Percentiles rank a stretch among this genome's conserved stretches.
phyloP scores from a whole-genome alignment of 2,329 filamentous ascomycete genomes.

The Aspergillus sojae region DNA sequence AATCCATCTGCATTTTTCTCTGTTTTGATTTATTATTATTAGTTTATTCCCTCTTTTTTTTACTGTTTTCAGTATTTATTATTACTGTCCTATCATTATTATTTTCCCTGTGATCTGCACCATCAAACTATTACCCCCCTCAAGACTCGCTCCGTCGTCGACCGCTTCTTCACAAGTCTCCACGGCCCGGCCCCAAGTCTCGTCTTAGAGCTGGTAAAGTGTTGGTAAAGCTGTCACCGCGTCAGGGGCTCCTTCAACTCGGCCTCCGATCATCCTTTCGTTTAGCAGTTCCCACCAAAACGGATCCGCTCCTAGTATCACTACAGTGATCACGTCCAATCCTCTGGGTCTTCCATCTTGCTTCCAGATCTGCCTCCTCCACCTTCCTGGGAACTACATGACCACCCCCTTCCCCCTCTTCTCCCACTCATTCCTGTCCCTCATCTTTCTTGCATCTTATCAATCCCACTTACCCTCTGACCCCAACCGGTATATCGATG shows the following conservation, averaged over 20 bases:
- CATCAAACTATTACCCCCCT: constrained; percentile 17
- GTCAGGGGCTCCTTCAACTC: constrained; percentile 37
- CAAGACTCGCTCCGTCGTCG: constrained; percentile 24
- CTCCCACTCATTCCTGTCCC: constrained; percentile 21
- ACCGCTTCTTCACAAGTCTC: constrained; percentile 30
- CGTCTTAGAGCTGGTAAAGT: constrained; percentile 28
- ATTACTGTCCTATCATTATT: constrained; percentile 8
- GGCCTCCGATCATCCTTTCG: constrained; percentile 25
- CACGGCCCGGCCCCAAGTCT: constrained; percentile 29
- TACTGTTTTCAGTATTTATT: constrained; percentile 16
- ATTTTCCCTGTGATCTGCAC: constrained; percentile 25
- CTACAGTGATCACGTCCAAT: constrained; percentile 33
- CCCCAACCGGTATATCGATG: constrained; percentile 29
- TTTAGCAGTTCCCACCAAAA: constrained; percentile 36
- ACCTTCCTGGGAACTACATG: constrained; percentile 31
- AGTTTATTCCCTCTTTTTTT: constrained; percentile 14
- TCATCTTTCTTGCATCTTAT: constrained; percentile 17
- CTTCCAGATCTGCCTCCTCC: constrained; percentile 32
- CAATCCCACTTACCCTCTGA: constrained; percentile 6
- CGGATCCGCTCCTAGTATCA: constrained; percentile 40
- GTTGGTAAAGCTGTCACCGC: constrained; percentile 34
- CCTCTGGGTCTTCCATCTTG: constrained; percentile 32
- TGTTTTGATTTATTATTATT: constrained; percentile 7
- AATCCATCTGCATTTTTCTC: constrained; percentile 21
- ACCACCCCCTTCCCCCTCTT: constrained; percentile 29